Base-by-base conservation (phyloP, 768 basidiomycete species). In the Lactifluus pinguis region DNA sequence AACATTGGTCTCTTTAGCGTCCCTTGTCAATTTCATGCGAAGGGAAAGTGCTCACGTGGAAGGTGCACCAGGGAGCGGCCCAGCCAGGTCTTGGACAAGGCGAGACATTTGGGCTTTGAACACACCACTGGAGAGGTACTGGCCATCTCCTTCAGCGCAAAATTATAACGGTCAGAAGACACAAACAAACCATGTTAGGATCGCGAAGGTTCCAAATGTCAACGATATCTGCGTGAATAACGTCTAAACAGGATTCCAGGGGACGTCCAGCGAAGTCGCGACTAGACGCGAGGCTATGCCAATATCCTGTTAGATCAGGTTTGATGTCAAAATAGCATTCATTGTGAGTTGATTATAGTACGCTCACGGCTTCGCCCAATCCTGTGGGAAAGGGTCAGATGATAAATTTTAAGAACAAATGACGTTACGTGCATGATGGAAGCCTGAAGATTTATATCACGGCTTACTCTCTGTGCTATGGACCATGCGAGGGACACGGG, bases 181-280 rank as follows among this genome's bases (percentile, higher is more conserved):
- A 17, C 13, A 17, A 29, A 19, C 55, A 14, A n/a, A 49, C 55
- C 17, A 2, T 38, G 21, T 8, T n/a, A 1, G 13, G 48, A 11
- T 56, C 55, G n/a, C 29, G 25, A 21, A 57, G 25, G 13, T 57
- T 57, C 55, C 55, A 57, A 30, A 57, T 19, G 10, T 39, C 38
- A 19, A 57, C n/a, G 1, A 57, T 41, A 49, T 57, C 48, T 2
- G 29, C 4, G 7, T 57, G 55, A 49, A 57, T 57, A 38, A 49
- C 29, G 25, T 57, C 30, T n/a, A 57, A 76, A 79, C 58, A 87
- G 87, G 65, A 85, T 87, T 64, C 77, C 89, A 51, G 92, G 89
- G 68, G 86, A 87, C 6, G 78, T 82, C 29, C 55, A 19, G 55
- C 55, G 17, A 57, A 57, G 10, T 39, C 55, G 6, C n/a, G 25